Evolutionary conservation across 2,329 filamentous ascomycete genomes (phyloP), one percentile per base, ranked within the genome.

Genomic region (Fusarium falciforme): DNA sequence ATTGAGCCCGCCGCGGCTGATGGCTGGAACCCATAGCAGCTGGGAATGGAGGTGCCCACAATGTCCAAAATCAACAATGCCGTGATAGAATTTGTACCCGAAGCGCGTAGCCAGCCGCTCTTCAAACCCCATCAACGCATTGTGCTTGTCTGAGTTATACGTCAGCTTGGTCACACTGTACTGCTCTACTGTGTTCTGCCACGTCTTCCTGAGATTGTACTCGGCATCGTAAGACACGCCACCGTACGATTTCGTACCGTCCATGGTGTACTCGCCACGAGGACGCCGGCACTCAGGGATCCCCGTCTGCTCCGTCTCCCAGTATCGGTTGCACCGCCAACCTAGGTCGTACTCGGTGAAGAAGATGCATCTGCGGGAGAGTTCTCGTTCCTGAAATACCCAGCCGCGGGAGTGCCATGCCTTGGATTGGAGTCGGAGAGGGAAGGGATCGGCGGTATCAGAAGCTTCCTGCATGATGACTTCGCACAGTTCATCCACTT

Each of bases 391-490:
- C 16, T 59, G 55, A 16, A 59, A 59, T 25, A 59, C 55, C 55
- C 55, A 59, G 22, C 55, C 55, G 33, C 55, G 55, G 22, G 55
- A 59, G 16, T 59, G 55, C 55, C 55, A 59, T 59, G 55, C 35
- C 22, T 59, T 59, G 55, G 9, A 25, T n/a, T 27, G 20, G 22
- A 59, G 55, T 27, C 55, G 22, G 22, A 59, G 55, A 9, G 31
- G 55, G 55, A 59, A 59, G 9, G 55, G 35, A 17, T 38, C 12
- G 22, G 22, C 55, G 3, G 55, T 59, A 10, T 59, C 6, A 14
- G 29, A 33, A 10, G 52, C 52, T 36, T 55, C 52, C 31, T 55
- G 52, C 52, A 55, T 55, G 14, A 55, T 36, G 31, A 55, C 52
- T 14, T 55, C 31, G 29, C 11, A 55, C 12, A 25, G 7, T 35